Percentiles rank a stretch among this genome's conserved stretches.
Evolutionary conservation across 2,329 filamentous ascomycete genomes (phyloP).

Genomic region (Truncatella angustata): DNA sequence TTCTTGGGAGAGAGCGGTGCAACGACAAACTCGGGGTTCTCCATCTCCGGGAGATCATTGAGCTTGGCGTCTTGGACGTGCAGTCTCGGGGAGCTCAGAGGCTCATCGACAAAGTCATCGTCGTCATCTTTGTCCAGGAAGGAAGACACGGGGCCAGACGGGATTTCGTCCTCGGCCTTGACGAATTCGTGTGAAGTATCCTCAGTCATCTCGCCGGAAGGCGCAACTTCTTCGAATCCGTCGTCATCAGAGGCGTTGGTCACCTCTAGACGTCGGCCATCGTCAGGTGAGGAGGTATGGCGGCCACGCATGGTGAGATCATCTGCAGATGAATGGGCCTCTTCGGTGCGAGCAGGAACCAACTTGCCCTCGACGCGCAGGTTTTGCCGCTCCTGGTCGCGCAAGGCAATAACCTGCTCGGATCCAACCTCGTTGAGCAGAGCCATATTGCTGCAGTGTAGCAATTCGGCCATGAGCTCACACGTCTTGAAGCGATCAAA

Average conservation of each 20-base stretch:
- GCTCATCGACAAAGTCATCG: constrained; percentile 76
- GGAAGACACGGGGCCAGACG: constrained; percentile 33
- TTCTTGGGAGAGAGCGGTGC: constrained; percentile 57
- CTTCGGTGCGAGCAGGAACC: constrained; percentile 40
- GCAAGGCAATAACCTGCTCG: constrained; percentile 76
- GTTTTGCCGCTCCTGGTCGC: constrained; percentile 79
- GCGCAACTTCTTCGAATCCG: constrained; percentile 86
- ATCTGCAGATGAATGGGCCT: constrained; percentile 53
- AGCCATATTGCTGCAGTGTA: constrained; percentile 99
- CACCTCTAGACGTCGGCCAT: constrained; percentile 70
- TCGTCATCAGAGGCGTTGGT: constrained; percentile 85
- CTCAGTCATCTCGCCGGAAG: constrained; percentile 67
- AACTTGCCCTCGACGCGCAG: constrained; percentile 77
- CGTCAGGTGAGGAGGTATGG: constrained; percentile 48
- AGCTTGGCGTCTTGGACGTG: constrained; percentile 58
- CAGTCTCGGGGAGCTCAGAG: constrained; percentile 66
- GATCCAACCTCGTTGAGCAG: constrained; percentile 88
- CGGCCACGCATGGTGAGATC: constrained; percentile 59
- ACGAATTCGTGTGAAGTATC: constrained; percentile 69
- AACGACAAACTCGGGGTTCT: constrained; percentile 56
- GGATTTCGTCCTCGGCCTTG: constrained; percentile 56
- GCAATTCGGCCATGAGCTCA: constrained; percentile 93
- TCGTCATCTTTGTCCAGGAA: constrained; percentile 57
- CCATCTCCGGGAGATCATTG: constrained; percentile 45
- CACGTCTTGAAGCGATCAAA: constrained; percentile 99